A percentile compares a stretch with the other conserved stretches of the same genome.
phyloP scores from a whole-genome alignment of 805 yeast species.

The Kregervanrija delftensis region DNA sequence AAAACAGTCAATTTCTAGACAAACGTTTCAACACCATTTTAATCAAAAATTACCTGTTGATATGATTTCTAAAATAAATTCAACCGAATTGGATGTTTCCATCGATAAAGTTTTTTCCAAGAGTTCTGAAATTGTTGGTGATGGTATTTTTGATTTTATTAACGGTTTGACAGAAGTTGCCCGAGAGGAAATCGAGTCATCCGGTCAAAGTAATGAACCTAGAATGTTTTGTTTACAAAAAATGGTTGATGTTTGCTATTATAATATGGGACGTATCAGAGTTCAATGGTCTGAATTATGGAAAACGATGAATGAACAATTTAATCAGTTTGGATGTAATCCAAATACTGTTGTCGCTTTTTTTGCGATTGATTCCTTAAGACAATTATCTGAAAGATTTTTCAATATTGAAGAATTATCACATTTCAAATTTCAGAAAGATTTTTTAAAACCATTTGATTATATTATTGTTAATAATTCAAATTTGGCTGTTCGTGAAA shows the following conservation, averaged over 20 bases:
- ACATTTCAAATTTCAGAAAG: constrained; percentile 92
- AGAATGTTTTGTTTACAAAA: constrained; percentile 90
- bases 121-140: constrained; percentile 72
- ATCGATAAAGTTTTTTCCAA: constrained; percentile 85
- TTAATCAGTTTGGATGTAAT: constrained; percentile 79
- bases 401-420: constrained; percentile 90
- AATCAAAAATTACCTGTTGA: constrained; percentile 59
- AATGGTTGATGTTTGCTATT: constrained; percentile 95
- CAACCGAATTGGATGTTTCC: constrained; percentile 67
- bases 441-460: constrained; percentile 86
- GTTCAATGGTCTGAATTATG: constrained; percentile 95
- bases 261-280: constrained; percentile 93
- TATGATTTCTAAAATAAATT: constrained; percentile 49
- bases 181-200: constrained; percentile 82
- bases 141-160: constrained; percentile 81
- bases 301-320: constrained; percentile 88
- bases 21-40: constrained; percentile 63
- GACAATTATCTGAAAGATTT: constrained; percentile 89
- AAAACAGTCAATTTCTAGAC: constrained; percentile 52
- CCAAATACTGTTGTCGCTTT: constrained; percentile 68
- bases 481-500: constrained; percentile 67
- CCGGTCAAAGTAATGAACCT: constrained; percentile 76
- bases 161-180: constrained; percentile 82
- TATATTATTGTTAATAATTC: constrained; percentile 64
- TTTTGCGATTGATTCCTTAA: constrained; percentile 88